Evolutionary conservation across 192 early-diverging fungal species (phyloP), one percentile per base, ranked within the genome.

Genomic region (Coemansia sp.): DNA sequence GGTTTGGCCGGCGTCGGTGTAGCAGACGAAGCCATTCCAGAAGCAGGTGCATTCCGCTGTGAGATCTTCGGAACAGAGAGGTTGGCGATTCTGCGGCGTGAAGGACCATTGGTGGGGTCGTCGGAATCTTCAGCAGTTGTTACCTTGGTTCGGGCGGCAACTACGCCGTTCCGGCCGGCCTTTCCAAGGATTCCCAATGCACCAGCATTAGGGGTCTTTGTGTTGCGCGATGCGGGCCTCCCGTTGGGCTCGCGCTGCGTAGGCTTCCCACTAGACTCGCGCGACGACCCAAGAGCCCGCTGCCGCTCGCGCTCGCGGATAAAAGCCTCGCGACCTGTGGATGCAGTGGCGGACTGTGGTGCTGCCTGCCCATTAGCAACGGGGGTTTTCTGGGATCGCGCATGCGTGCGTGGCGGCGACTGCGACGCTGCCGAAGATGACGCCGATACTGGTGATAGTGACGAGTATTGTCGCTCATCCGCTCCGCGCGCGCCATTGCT

Each of bases 281-380:
- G 54, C 9, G 51, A 22, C 49, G 52, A 54, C 22, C 60, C 64
- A 8, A 69, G 22, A n/a, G 56, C 24, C n/a, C 74, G 68, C 57
- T 71, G 69, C 26, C 64, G 57, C 62, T 77, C 74, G 64, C 74
- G 68, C 61, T 77, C 74, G 22, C 74, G 74, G 7, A 77, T 58
- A 64, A 77, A 77, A 7, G 61, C 65, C 23, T 70, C 74, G 48
- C 74, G 30, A 49, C 58, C 61, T 16, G 59, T 63, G 8, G 51
- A 12, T 9, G 65, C 65, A 54, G 58, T 1, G 3, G 64, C 22
- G 21, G 30, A 49, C 24, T 54, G 54, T 28, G 34, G 19, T 12
- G 54, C 25, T 18, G 34, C 6, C 34, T 38, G 34, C 8, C 4
- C 6, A 38, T 38, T 38, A 12, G 10, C 34, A 38, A 9, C 34